These are phyloP conservation scores for Cercophora samala DNA, from an alignment of 495 filamentous ascomycete genomes.

Conservation along the genomic window DNA sequence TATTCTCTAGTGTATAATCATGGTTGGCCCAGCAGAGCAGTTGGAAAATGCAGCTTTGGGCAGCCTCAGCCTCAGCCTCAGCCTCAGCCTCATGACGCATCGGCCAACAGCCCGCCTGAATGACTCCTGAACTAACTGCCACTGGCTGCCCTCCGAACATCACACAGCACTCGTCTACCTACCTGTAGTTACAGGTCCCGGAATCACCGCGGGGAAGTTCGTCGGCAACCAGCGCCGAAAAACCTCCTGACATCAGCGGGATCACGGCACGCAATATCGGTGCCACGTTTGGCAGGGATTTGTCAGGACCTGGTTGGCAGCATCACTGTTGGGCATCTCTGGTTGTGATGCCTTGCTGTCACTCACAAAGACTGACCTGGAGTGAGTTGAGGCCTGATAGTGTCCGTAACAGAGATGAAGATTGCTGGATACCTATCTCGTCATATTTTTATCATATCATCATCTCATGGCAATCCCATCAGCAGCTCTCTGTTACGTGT, in stretches of 20 bases:
- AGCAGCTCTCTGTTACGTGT: too few species aligned
- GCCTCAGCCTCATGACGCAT: slow-evolving; percentile 6
- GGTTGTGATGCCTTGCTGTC: neutral
- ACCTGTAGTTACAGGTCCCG: too few species aligned
- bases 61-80: too few species aligned
- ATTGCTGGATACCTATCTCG: neutral
- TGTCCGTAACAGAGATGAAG: neutral
- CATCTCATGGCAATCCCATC: neutral
- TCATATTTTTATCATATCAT: too few species aligned
- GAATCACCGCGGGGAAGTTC: too few species aligned
- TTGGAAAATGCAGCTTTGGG: slow-evolving; percentile 9
- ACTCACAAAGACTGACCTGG: neutral
- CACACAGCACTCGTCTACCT: too few species aligned
- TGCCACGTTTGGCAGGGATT: slow-evolving; percentile 33
- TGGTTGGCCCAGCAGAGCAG: neutral
- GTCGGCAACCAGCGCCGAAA: neutral
- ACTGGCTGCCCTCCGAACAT: neutral
- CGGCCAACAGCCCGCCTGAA: neutral
- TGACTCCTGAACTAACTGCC: neutral
- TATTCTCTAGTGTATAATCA: too few species aligned
- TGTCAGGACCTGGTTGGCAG: slow-evolving; percentile 28
- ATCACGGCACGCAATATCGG: slow-evolving; percentile 16
- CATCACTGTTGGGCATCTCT: neutral
- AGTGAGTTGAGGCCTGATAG: neutral
- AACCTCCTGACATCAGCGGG: slow-evolving; percentile 7